Conservation (phyloP, 2,329 filamentous ascomycete genomes). For the Fusarium coicis region DNA sequence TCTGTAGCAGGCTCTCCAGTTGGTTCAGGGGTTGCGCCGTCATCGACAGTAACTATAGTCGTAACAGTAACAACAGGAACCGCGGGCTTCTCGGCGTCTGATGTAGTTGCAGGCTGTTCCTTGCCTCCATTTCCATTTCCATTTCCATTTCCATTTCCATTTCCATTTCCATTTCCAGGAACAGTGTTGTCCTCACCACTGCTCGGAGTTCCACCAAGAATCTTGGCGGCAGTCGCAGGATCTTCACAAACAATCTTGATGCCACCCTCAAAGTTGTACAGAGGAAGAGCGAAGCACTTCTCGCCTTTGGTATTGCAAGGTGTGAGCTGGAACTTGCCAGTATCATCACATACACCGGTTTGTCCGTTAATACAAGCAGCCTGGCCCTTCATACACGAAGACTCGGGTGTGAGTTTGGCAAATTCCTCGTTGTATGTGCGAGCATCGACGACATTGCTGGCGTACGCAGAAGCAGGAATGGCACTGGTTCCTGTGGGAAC, state of each 20-base stretch:
- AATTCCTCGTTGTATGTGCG: conserved; percentile 61
- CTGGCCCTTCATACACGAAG: conserved; percentile 59
- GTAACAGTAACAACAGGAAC: conserved; percentile 46
- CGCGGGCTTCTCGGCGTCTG: conserved; percentile 15
- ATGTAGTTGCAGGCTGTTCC: conserved; percentile 27
- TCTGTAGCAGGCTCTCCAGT: conserved; percentile 20
- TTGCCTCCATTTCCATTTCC: conserved; percentile 11
- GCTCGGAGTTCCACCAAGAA: conserved; percentile 52
- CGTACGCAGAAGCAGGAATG: conserved; percentile 55
- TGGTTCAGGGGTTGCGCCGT: conserved; percentile 24
- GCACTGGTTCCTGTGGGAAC: conserved; percentile 52
- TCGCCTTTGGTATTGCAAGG: conserved; percentile 44
- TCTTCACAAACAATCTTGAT: conserved; percentile 62
- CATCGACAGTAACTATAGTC: conserved; percentile 46
- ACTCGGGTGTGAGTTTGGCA: conserved; percentile 54
- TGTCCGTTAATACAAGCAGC: conserved; percentile 64
- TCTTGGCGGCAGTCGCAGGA: conserved; percentile 51
- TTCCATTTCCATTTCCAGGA: conserved; percentile 15
- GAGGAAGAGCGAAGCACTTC: conserved; percentile 65
- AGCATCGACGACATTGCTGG: conserved; percentile 58
- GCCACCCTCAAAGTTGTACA: conserved; percentile 57
- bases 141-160: no score
- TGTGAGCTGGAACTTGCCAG: conserved; percentile 56
- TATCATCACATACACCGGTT: conserved; percentile 57
- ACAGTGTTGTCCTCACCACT: conserved; percentile 7